Evolutionary conservation across 352 stramenopile species (phyloP).

Genomic region (Phytophthora foliorum): DNA sequence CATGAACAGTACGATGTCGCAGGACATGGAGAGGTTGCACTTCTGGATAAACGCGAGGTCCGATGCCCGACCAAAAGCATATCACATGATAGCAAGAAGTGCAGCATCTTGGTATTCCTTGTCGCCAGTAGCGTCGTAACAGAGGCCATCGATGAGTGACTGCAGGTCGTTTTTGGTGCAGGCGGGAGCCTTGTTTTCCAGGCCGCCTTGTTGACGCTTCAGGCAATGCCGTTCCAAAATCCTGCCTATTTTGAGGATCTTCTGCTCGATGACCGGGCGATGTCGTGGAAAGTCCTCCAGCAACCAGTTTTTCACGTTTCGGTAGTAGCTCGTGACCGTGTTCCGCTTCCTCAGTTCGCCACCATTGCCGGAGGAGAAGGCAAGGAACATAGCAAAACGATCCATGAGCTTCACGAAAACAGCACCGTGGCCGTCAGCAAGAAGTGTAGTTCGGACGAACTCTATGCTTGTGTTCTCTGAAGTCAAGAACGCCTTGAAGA

Average conservation of each 20-base stretch:
- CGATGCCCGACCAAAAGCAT: slow-evolving; percentile 17
- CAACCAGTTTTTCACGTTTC: slow-evolving; percentile 28
- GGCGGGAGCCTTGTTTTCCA: slow-evolving; percentile 15
- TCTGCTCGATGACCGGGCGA: slow-evolving; percentile 7
- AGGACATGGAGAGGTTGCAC: slow-evolving; percentile 15
- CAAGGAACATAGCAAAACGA: slow-evolving; percentile 16
- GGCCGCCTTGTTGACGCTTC: slow-evolving; percentile 4
- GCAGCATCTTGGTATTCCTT: slow-evolving; percentile 36
- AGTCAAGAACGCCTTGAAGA: slow-evolving; percentile 20
- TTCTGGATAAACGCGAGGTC: slow-evolving; percentile 28
- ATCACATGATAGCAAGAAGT: too few relatives aligned
- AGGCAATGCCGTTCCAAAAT: slow-evolving; percentile 18
- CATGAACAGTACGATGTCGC: slow-evolving; percentile 19
- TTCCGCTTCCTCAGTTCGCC: slow-evolving; percentile 5
- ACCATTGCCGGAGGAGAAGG: background rate
- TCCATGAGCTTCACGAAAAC: slow-evolving; percentile 23
- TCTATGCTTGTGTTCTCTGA: slow-evolving; percentile 12
- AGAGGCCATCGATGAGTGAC: slow-evolving; percentile 4
- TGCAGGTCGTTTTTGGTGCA: slow-evolving; percentile 22
- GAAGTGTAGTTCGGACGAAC: slow-evolving; percentile 15
- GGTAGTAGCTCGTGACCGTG: slow-evolving; percentile 21
- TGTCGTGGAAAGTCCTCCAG: slow-evolving; percentile 13
- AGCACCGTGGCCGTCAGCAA: background rate
- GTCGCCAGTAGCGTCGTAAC: too few relatives aligned
- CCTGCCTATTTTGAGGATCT: slow-evolving; percentile 16